Conservation (phyloP, 805 yeast species). For the Barnettozyma vustinii region DNA sequence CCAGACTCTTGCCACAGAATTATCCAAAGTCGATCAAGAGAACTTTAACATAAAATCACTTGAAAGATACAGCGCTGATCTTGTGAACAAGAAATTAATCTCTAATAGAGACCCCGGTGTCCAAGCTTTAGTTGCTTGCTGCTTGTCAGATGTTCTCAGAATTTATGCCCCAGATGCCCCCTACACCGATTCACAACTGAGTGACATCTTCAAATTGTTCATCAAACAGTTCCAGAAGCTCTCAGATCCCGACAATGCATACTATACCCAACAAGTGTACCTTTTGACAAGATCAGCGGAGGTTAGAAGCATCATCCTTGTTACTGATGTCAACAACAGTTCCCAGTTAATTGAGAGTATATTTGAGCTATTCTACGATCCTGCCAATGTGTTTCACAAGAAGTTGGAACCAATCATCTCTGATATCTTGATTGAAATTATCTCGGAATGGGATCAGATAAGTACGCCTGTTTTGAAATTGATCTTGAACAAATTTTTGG, state of each 20-base stretch:
- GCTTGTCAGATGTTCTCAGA: conserved; percentile 69
- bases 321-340: conserved; percentile 68
- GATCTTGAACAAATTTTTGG: conserved; percentile 59
- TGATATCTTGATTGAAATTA: conserved; percentile 68
- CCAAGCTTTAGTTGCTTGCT: conserved; percentile 64
- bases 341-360: conserved; percentile 46
- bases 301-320: conserved; percentile 65
- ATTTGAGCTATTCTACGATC: conserved; percentile 59
- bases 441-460: conserved; percentile 63
- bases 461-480: conserved; percentile 56
- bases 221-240: conserved; percentile 56
- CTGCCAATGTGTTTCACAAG: conserved; percentile 42
- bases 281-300: conserved; percentile 66
- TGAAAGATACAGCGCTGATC: conserved; percentile 41
- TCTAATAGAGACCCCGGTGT: conserved; percentile 62
- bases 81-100: conserved; percentile 54
- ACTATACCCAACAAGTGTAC: conserved; percentile 57
- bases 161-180: conserved; percentile 91
- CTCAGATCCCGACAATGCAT: conserved; percentile 50
- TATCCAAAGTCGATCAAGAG: conserved; percentile 59
- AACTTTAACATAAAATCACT: conserved; percentile 42
- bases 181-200: conserved; percentile 56
- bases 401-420: conserved; percentile 57
- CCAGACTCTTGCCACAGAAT: conserved; percentile 52
- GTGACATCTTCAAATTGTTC: conserved; percentile 62